These are phyloP conservation scores for Boletus holoroseus DNA, from an alignment of 1,284 basidiomycete genomes.

Conservation along the genomic window DNA sequence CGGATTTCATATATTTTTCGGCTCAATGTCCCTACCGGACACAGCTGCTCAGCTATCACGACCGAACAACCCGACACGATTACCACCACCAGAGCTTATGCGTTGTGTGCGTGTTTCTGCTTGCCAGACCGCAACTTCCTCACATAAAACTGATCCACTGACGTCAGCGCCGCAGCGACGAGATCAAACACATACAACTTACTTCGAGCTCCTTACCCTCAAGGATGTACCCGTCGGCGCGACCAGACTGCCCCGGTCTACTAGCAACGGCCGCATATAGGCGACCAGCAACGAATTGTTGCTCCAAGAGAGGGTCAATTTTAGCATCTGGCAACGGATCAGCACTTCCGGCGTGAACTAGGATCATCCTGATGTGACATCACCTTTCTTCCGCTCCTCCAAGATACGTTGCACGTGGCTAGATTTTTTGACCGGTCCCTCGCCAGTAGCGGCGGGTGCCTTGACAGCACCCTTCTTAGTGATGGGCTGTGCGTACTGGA, in stretches of 20 bases:
- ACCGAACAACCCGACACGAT: not conserved
- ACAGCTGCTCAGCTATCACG: not conserved
- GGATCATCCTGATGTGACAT: slow-evolving; percentile 18
- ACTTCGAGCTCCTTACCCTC: slow-evolving; percentile 97
- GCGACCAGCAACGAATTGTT: slow-evolving; percentile 83
- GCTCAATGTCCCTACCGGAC: not conserved
- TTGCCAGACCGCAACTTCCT: slow-evolving; percentile 89
- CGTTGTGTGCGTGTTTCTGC: slow-evolving; percentile 79
- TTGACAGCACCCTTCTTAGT: slow-evolving; percentile 71
- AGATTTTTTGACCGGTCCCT: slow-evolving; percentile 79
- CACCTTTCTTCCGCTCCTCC: slow-evolving; percentile 86
- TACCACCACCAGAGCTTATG: slow-evolving; percentile 27
- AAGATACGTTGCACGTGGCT: slow-evolving; percentile 82
- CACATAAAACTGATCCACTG: slow-evolving; percentile 72
- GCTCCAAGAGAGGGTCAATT: slow-evolving; percentile 81
- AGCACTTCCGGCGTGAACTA: not conserved
- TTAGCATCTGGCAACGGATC: slow-evolving; percentile 61
- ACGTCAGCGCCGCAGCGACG: slow-evolving; percentile 11
- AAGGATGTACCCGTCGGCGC: slow-evolving; percentile 91
- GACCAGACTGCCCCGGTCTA: slow-evolving; percentile 91
- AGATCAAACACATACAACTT: slow-evolving; percentile 21
- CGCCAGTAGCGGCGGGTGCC: slow-evolving; percentile 42
- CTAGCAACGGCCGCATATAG: slow-evolving; percentile 86
- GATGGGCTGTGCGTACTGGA: slow-evolving; percentile 85
- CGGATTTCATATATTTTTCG: slow-evolving; percentile 7